Conservation (phyloP, 2,329 filamentous ascomycete genomes). For the Pseudomassariella vexata region DNA sequence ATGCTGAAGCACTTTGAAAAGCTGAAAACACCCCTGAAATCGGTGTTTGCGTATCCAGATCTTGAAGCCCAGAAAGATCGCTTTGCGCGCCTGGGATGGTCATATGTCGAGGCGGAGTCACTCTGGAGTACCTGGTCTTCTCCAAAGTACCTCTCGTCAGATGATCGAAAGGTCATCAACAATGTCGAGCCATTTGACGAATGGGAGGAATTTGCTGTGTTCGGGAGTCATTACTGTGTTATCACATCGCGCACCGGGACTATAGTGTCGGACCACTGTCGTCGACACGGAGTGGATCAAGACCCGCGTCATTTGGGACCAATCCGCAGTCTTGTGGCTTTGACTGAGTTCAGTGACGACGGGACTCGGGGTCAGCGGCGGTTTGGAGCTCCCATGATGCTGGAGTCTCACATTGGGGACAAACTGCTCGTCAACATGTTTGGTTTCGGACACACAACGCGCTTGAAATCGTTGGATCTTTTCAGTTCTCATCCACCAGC, state of each 20-base stretch:
- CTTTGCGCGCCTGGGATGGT: conserved; percentile 67
- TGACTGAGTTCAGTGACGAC: conserved; percentile 27
- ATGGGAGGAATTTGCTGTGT: conserved; percentile 90
- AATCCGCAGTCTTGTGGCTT: no score
- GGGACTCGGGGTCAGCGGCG: conserved; percentile 44
- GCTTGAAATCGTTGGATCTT: conserved; percentile 45
- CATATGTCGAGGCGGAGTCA: conserved; percentile 53
- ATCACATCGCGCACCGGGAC: conserved; percentile 49
- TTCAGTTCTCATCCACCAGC: conserved; percentile 27
- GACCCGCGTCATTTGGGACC: no score
- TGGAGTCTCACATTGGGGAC: conserved; percentile 31
- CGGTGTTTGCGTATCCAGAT: conserved; percentile 64
- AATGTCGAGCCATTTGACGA: conserved; percentile 82
- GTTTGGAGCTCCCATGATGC: conserved; percentile 51
- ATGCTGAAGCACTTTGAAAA: conserved; percentile 84
- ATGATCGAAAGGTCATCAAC: conserved; percentile 59
- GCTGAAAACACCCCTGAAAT: conserved; percentile 70
- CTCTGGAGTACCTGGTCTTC: conserved; percentile 82
- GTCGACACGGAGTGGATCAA: no score
- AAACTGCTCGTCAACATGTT: conserved; percentile 39
- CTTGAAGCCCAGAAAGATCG: conserved; percentile 60
- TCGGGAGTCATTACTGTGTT: conserved; percentile 78
- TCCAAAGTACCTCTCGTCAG: conserved; percentile 54
- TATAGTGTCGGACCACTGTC: no score
- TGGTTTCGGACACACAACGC: conserved; percentile 37